Conservation (phyloP, 257 asterid species). For the Ligustrum vulgare region DNA sequence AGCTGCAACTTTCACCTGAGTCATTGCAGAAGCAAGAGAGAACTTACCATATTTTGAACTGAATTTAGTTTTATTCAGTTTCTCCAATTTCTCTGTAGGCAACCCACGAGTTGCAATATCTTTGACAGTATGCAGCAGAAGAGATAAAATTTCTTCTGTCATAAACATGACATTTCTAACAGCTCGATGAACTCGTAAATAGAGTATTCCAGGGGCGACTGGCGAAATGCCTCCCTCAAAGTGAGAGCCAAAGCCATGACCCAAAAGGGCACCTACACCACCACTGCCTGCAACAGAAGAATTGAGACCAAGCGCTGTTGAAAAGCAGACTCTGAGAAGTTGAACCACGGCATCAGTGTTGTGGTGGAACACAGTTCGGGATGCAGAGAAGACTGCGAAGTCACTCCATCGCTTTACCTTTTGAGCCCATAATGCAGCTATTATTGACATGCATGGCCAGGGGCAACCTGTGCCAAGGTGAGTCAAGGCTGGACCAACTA, state of each 20-base stretch:
- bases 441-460: slow-evolving; percentile 96
- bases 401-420: slow-evolving; percentile 97
- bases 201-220: slow-evolving; percentile 93
- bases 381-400: slow-evolving; percentile 76
- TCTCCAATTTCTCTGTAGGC: slow-evolving; percentile 56
- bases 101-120: slow-evolving; percentile 60
- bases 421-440: slow-evolving; percentile 82
- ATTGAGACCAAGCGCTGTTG: slow-evolving; percentile 69
- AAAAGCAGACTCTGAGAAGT: slow-evolving; percentile 82
- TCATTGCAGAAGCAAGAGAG: slow-evolving; percentile 75
- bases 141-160: slow-evolving; percentile 76
- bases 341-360: slow-evolving; percentile 80
- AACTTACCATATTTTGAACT: slow-evolving; percentile 67
- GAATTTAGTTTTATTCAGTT: slow-evolving; percentile 59
- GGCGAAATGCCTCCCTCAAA: slow-evolving; percentile 70
- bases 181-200: slow-evolving; percentile 81
- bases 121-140: slow-evolving; percentile 72
- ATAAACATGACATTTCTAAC: slow-evolving; percentile 69
- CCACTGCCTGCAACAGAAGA: slow-evolving; percentile 54
- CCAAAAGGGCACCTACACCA: slow-evolving; percentile 90
- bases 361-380: slow-evolving; percentile 87
- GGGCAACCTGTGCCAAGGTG: slow-evolving; percentile 85
- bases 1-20: slow-evolving; percentile 78
- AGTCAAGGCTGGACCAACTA: slow-evolving; percentile 70
- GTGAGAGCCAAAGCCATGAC: slow-evolving; percentile 93